Conservation (phyloP, 345 rosid genomes). For the Kandelia obovata region DNA sequence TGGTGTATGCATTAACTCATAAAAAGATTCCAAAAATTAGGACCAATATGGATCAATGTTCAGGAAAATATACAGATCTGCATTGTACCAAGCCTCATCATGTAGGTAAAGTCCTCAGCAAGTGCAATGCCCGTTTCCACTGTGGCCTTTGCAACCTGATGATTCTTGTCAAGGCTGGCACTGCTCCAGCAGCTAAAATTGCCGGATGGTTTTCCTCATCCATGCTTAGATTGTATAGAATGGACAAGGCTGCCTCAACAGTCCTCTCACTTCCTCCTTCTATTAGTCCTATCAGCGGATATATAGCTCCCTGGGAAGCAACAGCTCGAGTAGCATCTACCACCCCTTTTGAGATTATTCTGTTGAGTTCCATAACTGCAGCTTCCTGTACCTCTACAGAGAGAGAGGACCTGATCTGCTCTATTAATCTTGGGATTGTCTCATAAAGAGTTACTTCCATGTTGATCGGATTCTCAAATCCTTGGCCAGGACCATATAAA, state of each 20-base stretch:
- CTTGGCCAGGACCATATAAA: conserved; percentile 27
- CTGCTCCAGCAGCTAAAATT: conserved; percentile 74
- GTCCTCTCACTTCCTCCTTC: conserved; percentile 58
- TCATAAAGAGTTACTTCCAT: conserved; percentile 68
- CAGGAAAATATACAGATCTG: too few relatives aligned
- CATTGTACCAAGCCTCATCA: conserved; percentile 18
- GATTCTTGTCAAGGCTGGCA: conserved; percentile 65
- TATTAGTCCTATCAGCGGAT: conserved; percentile 58
- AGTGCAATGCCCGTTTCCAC: conserved; percentile 67
- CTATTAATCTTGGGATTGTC: conserved; percentile 70
- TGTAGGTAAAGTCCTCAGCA: conserved; percentile 62
- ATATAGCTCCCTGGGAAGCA: conserved; percentile 65
- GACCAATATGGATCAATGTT: background rate
- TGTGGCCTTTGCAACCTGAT: conserved; percentile 58
- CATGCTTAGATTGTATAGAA: conserved; percentile 78
- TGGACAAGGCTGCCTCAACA: conserved; percentile 59
- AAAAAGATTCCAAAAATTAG: background rate
- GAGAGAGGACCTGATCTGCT: conserved; percentile 50
- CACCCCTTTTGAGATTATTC: conserved; percentile 60
- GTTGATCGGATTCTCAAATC: conserved; percentile 49
- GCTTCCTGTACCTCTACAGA: conserved; percentile 59
- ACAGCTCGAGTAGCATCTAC: conserved; percentile 52
- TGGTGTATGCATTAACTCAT: too few relatives aligned
- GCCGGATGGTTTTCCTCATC: conserved; percentile 70
- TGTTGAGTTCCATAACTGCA: conserved; percentile 77